phyloP scores from a whole-genome alignment of 495 filamentous ascomycete species.

The Xanthoparmelia taractica region DNA sequence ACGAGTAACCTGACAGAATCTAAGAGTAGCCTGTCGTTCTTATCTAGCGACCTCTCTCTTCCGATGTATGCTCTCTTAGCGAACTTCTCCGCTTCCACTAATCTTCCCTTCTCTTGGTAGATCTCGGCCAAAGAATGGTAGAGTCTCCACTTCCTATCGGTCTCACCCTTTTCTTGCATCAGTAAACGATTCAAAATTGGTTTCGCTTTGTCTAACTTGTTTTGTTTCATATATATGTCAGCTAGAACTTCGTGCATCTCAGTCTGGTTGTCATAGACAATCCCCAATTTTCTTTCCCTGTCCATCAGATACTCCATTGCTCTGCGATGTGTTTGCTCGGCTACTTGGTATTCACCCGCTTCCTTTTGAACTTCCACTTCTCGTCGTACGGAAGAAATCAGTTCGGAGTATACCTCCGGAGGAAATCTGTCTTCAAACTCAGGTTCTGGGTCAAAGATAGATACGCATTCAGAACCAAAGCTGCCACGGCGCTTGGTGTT shows the following conservation, averaged over 20 bases:
- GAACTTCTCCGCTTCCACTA: constrained; percentile 19
- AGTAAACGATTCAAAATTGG: constrained; percentile 15
- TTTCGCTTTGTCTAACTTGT: constrained; percentile 20
- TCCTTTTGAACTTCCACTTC: constrained; percentile 15
- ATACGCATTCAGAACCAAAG: constrained; percentile 18
- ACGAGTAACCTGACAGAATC: constrained; percentile 22
- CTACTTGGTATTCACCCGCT: constrained; percentile 13
- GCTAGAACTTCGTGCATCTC: constrained; percentile 21
- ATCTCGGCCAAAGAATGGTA: constrained; percentile 19
- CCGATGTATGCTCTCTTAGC: constrained; percentile 22
- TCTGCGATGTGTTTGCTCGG: constrained; percentile 20
- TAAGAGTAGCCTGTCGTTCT: constrained; percentile 11
- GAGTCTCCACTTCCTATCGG: constrained; percentile 23
- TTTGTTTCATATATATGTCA: constrained; percentile 17
- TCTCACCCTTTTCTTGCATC: constrained; percentile 17
- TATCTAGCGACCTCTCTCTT: constrained; percentile 18
- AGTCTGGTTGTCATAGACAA: constrained; percentile 20
- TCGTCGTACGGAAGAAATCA: constrained; percentile 13
- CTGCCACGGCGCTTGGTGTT: constrained; percentile 12
- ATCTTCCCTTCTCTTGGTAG: constrained; percentile 12
- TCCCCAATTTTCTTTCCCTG: constrained; percentile 15
- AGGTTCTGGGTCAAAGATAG: constrained; percentile 21
- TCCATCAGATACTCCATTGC: constrained; percentile 19
- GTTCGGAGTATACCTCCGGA: constrained; percentile 17
- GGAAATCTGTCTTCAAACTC: constrained; percentile 21